Evolutionary conservation across 768 basidiomycete genomes (phyloP), one percentile per base, ranked within the genome.

Genomic region (Kwoniella sp.): DNA sequence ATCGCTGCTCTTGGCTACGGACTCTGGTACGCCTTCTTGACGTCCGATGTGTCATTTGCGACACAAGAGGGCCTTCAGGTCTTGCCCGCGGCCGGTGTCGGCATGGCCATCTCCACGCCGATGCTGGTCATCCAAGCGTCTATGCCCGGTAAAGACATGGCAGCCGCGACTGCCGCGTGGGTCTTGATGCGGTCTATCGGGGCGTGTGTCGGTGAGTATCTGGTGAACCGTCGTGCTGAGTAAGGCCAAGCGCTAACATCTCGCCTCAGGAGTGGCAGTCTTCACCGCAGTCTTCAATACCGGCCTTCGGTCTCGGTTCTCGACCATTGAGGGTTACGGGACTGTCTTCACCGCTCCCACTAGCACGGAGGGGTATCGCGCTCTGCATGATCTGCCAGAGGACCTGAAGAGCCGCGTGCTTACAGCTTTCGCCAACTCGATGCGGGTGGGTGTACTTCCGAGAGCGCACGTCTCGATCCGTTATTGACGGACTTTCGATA

Each of bases 61-160:
- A 50, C 48, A 1, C 63, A 70, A 43, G 60, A 62, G 36, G 62
- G 40, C 5, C 29, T 73, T 2, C 55, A 59, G 11, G 53, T 61
- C 22, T 39, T 73, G 9, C 27, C 59, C 3, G 62, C 63, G 1
- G 46, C 57, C 25, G 69, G 69, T 0, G 44, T 67, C 17, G 71
- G 71, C 0, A 34, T 69, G 26, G 57, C 64, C 0, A 56, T 73
- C n/a, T 50, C 62, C 0, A 65, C 60, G 8, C 71, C 71, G 4
- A 60, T 70, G 57, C 44, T 70, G 17, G 54, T 68, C 38, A 56
- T 73, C 11, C 69, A 70, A 40, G 67, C 71, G 11, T 55, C 65
- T 6, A 70, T 73, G 69, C 71, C 71, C 2, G 26, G 52, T 8
- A 63, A 67, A 44, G 71, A 73, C 31, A 73, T 73, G 71, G 71